Conservation (phyloP, 2,329 filamentous ascomycete genomes). For the Apiospora malaysiana region DNA sequence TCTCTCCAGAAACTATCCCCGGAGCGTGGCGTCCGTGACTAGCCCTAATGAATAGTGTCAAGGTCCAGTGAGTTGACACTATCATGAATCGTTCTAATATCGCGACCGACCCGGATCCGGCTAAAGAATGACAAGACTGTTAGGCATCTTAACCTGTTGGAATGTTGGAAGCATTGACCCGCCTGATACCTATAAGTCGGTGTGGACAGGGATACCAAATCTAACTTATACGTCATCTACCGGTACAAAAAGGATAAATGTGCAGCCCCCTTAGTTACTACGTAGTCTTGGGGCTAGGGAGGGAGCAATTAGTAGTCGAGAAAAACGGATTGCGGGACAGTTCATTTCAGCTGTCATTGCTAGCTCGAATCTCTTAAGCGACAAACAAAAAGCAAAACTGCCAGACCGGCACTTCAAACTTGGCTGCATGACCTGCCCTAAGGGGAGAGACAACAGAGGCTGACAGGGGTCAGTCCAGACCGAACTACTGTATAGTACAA, state of each 20-base stretch:
- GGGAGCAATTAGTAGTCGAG: neutral
- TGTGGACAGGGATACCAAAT: neutral
- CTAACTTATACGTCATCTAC: neutral
- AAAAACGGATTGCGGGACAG: slow-evolving; percentile 4
- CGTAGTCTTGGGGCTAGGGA: neutral
- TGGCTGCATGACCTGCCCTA: neutral
- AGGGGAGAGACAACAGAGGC: neutral
- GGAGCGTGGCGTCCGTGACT: neutral
- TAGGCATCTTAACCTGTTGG: neutral
- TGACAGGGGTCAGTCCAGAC: neutral
- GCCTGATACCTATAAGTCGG: neutral
- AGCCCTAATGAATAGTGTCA: neutral
- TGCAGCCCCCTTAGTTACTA: neutral
- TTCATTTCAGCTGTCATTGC: neutral
- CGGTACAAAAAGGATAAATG: neutral
- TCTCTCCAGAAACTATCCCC: neutral
- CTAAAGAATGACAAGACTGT: neutral
- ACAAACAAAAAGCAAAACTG: neutral
- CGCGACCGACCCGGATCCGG: slow-evolving; percentile 8
- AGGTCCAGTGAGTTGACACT: neutral
- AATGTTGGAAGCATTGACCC: neutral
- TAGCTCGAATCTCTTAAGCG: neutral
- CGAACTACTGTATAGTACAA: neutral
- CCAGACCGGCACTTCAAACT: neutral
- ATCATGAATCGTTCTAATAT: slow-evolving; percentile 2